Base-by-base conservation (phyloP, 1,284 basidiomycete species). In the Caloboletus firmus region DNA sequence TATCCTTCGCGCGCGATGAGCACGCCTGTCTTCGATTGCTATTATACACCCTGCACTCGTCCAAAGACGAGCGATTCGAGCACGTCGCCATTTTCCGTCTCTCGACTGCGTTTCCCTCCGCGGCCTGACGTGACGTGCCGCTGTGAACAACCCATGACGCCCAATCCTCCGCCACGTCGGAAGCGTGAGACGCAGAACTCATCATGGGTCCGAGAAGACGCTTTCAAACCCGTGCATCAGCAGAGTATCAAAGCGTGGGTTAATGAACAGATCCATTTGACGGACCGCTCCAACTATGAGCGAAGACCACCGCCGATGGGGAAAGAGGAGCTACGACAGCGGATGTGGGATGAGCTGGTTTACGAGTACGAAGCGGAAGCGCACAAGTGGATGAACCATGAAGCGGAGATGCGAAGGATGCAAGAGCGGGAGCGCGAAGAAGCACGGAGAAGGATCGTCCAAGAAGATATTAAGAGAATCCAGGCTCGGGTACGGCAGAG, bases 191-290 rank as follows among this genome's bases (percentile, higher is more conserved):
- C 66, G 40, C 70, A 79, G 55, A 77, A 78, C 13, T 81, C 78
- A 59, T 71, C 79, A 11, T 84, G 84, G 81, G 77, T 79, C 17
- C 73, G 77, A 49, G 79, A 85, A 63, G 78, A 82, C 58, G 66
- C 66, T 41, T 70, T 71, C 50, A 74, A 73, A 42, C 72, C 76
- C 53, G 72, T 73, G 55, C 72, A 74, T 59, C 76, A 72, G 60
- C 72, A 75, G 62, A 80, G 76, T 58, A 83, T 81, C 30, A 80
- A 84, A 52, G 75, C 78, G 51, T 86, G 86, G 84, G 79, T 85
- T 46, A 67, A 76, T 44, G 76, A 82, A 59, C 83, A 82, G 66
- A 64, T 74, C 49, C 71, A 76, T 51, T 58, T 72, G 45, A 50
- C 59, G 5, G 64, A 69, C 54, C 50, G 66, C 57, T 61, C 67